Evolutionary conservation across 139 green algal genomes (phyloP), one percentile per base, ranked within the genome.

Genomic region (Chlamydomonas asymmetrica): DNA sequence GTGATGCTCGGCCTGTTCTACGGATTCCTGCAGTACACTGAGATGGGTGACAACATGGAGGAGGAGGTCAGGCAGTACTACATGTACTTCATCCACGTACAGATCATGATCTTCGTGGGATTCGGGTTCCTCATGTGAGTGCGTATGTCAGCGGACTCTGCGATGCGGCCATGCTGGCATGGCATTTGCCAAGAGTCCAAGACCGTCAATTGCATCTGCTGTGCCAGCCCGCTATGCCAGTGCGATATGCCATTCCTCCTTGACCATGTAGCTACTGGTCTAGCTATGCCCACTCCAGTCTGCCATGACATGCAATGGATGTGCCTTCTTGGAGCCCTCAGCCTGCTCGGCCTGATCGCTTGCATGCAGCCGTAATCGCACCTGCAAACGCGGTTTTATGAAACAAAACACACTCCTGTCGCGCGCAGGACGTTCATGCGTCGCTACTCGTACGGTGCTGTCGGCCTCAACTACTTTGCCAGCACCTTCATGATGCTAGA

Each of bases 381-480:
- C 31, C 10, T 29, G 5, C 57, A 8, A 65, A n/a, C 49, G 20
- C 18, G 22, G 18, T 59, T 59, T 22, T 18, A 18, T 22, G 49
- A 59, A 59, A 18, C 22, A 59, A n/a, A 59, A 59, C 22, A 22
- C 22, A 59, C 22, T 22, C 18, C 22, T 18, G 49, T 59, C 49
- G 22, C 22, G 18, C 49, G 22, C 18, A 18, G 49, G 66, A 88
- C 84, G 25, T 88, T 88, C 52, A 41, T 88, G 62, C 56, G 76
- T 35, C 78, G 71, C 27, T 91, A 91, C 71, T 73, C 68, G 69
- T 80, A 84, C 50, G 66, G 77, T 35, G 88, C 88, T 10, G 63
- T 92, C 10, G 79, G 62, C 0, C 63, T 93, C n/a, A 93, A 92
- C 71, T 89, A 89, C 57, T 69, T 89, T 31, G 60, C 56, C 18